A percentile compares a stretch with the other conserved stretches of the same genome.
Evolutionary conservation across 805 yeast species (phyloP).

Genomic region (Starmera caribaea): DNA sequence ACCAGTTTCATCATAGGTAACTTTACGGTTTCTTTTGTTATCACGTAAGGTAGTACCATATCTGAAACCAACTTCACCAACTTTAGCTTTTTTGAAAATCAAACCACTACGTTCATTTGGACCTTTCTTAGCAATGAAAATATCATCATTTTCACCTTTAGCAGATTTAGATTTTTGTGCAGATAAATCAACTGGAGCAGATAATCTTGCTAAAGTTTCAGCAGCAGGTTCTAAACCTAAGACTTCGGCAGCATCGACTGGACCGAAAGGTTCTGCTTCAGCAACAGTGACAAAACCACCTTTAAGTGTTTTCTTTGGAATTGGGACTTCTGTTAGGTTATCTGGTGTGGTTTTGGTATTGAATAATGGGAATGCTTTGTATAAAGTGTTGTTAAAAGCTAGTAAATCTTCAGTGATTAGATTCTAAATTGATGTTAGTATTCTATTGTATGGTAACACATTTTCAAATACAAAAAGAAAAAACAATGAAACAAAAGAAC

Average conservation of each 20-base stretch:
- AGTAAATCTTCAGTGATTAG: constrained; percentile 45
- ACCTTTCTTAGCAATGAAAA: constrained; percentile 41
- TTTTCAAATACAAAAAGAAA: no score
- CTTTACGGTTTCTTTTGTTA: constrained; percentile 70
- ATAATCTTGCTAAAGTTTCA: constrained; percentile 59
- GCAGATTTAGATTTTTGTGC: constrained; percentile 18
- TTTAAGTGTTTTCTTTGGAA: constrained; percentile 71
- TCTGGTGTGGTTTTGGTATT: constrained; percentile 41
- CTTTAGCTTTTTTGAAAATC: constrained; percentile 68
- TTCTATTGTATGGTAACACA: no score
- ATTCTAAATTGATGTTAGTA: constrained; percentile 36
- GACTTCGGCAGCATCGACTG: constrained; percentile 85
- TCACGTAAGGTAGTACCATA: constrained; percentile 90
- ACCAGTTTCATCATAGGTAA: constrained; percentile 64
- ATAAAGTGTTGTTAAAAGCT: constrained; percentile 52
- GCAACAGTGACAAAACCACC: constrained; percentile 84
- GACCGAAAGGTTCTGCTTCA: constrained; percentile 93
- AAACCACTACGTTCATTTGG: constrained; percentile 37
- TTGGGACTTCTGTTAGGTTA: constrained; percentile 88
- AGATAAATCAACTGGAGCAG: constrained; percentile 45
- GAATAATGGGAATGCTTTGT: constrained; percentile 75
- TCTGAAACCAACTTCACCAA: constrained; percentile 82
- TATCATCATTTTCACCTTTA: constrained; percentile 20
- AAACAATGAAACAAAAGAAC: no score
- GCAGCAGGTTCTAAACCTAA: constrained; percentile 85